Conservation (phyloP, 2,329 filamentous ascomycete species). For the Ceratocystis huliohia region DNA sequence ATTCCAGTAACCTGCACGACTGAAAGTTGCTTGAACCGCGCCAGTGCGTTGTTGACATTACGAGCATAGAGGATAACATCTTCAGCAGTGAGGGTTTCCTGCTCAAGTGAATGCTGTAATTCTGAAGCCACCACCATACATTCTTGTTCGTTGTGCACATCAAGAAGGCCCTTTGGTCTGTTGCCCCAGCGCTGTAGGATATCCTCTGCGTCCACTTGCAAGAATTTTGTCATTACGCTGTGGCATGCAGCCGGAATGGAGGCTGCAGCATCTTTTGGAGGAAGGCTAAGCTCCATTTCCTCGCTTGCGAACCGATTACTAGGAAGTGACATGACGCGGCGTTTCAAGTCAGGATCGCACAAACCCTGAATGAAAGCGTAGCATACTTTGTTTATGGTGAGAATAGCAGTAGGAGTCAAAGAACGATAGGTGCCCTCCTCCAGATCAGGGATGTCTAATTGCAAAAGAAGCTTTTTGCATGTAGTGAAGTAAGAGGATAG, state of each 20-base stretch:
- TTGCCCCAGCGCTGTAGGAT: slow-evolving; percentile 15
- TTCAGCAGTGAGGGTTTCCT: background rate
- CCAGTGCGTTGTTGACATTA: slow-evolving; percentile 10
- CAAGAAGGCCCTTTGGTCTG: slow-evolving; percentile 12
- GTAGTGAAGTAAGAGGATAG: slow-evolving; percentile 19
- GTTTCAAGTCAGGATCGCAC: slow-evolving; percentile 4
- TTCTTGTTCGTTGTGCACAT: slow-evolving; percentile 8
- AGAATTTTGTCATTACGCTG: slow-evolving; percentile 12
- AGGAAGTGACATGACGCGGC: slow-evolving; percentile 8
- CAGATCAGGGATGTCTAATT: slow-evolving; percentile 12
- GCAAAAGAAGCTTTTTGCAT: slow-evolving; percentile 16
- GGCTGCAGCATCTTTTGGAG: background rate
- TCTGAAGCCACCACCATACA: slow-evolving; percentile 8
- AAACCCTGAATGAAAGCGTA: slow-evolving; percentile 19
- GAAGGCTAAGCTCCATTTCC: slow-evolving; percentile 9
- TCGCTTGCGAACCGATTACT: slow-evolving; percentile 10
- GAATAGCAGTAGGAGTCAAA: background rate
- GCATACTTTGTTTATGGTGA: slow-evolving; percentile 18
- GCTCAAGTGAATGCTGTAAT: slow-evolving; percentile 9
- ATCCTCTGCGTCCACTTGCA: slow-evolving; percentile 15
- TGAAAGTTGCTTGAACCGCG: slow-evolving; percentile 20
- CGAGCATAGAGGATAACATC: background rate
- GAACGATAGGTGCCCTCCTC: slow-evolving; percentile 7
- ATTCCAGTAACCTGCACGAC: slow-evolving; percentile 17
- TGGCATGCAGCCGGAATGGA: slow-evolving; percentile 1